A percentile compares a stretch with the other conserved stretches of the same genome.
These are phyloP conservation scores for Bruguiera hainesii DNA, from an alignment of 441 rosid species.

Conservation along the genomic window DNA sequence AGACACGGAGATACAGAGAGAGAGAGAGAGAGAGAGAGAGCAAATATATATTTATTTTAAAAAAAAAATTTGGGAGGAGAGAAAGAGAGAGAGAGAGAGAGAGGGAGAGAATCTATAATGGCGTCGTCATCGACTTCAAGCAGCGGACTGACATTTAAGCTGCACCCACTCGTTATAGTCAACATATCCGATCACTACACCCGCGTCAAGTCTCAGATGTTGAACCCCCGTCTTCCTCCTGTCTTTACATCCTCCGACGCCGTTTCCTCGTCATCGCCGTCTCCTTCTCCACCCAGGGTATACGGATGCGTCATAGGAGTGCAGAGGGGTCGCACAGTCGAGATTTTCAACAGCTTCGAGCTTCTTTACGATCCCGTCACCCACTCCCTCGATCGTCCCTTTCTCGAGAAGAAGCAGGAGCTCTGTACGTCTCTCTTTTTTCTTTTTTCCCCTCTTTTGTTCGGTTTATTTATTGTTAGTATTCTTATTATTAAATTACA, in stretches of 20 bases:
- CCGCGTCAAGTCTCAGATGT: conserved; percentile 57
- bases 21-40: too few species aligned
- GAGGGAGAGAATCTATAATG: conserved; percentile 28
- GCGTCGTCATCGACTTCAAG: conserved; percentile 87
- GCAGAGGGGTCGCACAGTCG: conserved; percentile 92
- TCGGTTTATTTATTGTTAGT: not conserved
- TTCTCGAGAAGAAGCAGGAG: conserved; percentile 96
- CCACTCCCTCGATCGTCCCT: conserved; percentile 70
- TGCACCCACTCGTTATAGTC: conserved; percentile 89
- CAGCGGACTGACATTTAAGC: conserved; percentile 95
- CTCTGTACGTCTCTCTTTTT: conserved; percentile 52
- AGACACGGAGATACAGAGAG: too few species aligned
- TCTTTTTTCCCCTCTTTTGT: not conserved
- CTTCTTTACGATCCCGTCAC: conserved; percentile 74
- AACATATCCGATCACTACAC: conserved; percentile 94
- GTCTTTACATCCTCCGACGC: not conserved
- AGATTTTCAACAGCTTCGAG: conserved; percentile 98
- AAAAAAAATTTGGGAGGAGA: too few species aligned
- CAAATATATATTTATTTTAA: too few species aligned
- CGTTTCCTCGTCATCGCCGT: not conserved
- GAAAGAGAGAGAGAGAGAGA: too few species aligned
- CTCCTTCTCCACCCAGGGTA: conserved; percentile 48
- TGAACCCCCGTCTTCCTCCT: conserved; percentile 26
- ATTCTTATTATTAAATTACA: not conserved
- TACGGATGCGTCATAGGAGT: conserved; percentile 93